A percentile compares a stretch with the other conserved stretches of the same genome.
Conservation (phyloP, 257 asterid genomes). For the Ilex asprella region DNA sequence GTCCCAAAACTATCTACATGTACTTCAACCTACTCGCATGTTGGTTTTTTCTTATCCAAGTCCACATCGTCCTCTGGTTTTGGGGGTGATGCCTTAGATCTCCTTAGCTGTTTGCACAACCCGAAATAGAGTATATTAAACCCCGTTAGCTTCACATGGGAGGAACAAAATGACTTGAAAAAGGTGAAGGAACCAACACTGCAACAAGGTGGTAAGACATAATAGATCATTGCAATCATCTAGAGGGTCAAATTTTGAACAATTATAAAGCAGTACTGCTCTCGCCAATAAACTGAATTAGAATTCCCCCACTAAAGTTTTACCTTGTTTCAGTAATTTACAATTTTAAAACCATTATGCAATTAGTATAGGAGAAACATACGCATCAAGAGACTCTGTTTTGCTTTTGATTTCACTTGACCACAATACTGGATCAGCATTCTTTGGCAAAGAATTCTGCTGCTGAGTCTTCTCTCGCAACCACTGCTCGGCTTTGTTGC, state of each 20-base stretch:
- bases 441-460: constrained; percentile 76
- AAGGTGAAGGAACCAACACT: constrained; percentile 4
- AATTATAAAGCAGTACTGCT: too few species aligned
- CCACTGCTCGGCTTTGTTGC: constrained; percentile 82
- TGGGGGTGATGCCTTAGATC: constrained; percentile 33
- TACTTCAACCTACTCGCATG: constrained; percentile 42
- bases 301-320: too few species aligned
- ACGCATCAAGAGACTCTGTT: constrained; percentile 65
- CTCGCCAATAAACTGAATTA: too few species aligned
- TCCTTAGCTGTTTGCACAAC: constrained; percentile 50
- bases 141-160: too few species aligned
- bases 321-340: too few species aligned
- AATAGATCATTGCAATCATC: too few species aligned
- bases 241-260: too few species aligned
- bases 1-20: constrained; percentile 1
- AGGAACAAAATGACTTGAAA: constrained; percentile 4
- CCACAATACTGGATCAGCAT: constrained; percentile 73
- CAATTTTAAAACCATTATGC: too few species aligned
- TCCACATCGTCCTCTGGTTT: constrained; percentile 30
- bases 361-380: constrained; percentile 21
- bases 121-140: constrained; percentile 37
- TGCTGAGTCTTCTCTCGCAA: constrained; percentile 60
- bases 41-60: constrained; percentile 29
- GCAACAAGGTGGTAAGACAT: too few species aligned
- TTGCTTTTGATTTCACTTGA: constrained; percentile 61